Conservation (phyloP, 169 alveolate genomes). For the Cyclospora cayetanensis region DNA sequence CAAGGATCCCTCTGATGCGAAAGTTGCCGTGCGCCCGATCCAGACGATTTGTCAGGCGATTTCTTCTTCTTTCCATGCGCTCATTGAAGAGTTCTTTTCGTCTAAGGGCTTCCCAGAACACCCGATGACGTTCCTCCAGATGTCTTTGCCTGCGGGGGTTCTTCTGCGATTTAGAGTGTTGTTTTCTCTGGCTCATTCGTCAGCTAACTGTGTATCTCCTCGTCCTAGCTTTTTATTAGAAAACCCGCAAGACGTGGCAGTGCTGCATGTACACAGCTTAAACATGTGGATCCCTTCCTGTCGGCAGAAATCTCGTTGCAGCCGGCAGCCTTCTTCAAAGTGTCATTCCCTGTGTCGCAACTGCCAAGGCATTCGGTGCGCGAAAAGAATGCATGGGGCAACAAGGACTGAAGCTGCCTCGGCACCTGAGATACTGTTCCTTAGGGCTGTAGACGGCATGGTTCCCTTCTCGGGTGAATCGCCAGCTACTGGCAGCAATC, state of each 20-base stretch:
- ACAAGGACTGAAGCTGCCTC: no score
- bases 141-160: conserved; percentile 49
- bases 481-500: neutral
- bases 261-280: conserved; percentile 48
- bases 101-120: neutral
- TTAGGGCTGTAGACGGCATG: conserved; percentile 27
- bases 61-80: neutral
- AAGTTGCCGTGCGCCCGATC: neutral
- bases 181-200: neutral
- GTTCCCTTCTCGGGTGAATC: conserved; percentile 5
- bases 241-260: neutral
- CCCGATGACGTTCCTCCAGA: conserved; percentile 6
- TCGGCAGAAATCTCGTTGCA: no score
- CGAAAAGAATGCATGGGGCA: no score
- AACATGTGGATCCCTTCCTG: conserved; percentile 58
- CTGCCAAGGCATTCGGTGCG: conserved; percentile 50
- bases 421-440: no score
- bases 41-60: conserved; percentile 27
- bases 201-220: neutral
- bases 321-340: no score
- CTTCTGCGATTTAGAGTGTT: conserved; percentile 6
- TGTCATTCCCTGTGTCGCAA: neutral
- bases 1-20: neutral
- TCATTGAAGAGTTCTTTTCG: neutral
- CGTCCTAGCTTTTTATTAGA: neutral